Evolutionary conservation across 2,329 filamentous ascomycete species (phyloP).

Genomic region (Apiospora malaysiana): DNA sequence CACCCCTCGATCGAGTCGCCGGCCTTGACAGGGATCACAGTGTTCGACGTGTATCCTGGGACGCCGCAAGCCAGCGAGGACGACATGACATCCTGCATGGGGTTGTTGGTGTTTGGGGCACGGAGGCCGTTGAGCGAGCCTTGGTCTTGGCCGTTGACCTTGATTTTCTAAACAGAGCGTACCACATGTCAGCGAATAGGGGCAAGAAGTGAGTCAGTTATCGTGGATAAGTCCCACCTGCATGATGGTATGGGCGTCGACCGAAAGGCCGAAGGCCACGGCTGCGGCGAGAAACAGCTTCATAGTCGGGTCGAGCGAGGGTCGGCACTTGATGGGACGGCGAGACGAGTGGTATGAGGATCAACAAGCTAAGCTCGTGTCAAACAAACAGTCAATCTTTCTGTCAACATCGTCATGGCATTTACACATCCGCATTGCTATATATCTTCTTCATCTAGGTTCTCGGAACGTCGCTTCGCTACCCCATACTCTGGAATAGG

Average conservation of each 20-base stretch:
- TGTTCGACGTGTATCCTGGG: conserved; percentile 46
- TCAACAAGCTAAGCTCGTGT: not conserved
- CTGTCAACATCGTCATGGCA: not conserved
- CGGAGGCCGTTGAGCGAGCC: conserved; percentile 53
- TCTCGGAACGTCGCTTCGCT: not conserved
- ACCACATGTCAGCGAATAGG: conserved; percentile 25
- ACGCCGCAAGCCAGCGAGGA: conserved; percentile 57
- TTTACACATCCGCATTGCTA: not conserved
- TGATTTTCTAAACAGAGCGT: conserved; percentile 44
- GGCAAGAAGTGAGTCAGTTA: not conserved
- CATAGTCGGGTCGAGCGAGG: conserved; percentile 37
- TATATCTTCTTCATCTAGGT: not conserved
- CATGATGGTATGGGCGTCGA: conserved; percentile 50
- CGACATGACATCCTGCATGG: conserved; percentile 55
- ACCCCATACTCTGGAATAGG: conserved; percentile 1
- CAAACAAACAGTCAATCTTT: not conserved
- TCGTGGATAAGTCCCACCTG: conserved; percentile 38
- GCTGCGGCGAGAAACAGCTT: conserved; percentile 43
- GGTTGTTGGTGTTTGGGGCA: conserved; percentile 57
- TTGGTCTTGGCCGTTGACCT: conserved; percentile 48
- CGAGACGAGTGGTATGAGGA: not conserved
- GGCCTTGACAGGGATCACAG: conserved; percentile 54
- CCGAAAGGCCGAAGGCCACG: conserved; percentile 43
- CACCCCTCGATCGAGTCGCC: conserved; percentile 58
- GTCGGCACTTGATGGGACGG: not conserved